These are phyloP conservation scores for Apiotrichum porosum DNA, from an alignment of 1,284 basidiomycete species.

Conservation along the genomic window DNA sequence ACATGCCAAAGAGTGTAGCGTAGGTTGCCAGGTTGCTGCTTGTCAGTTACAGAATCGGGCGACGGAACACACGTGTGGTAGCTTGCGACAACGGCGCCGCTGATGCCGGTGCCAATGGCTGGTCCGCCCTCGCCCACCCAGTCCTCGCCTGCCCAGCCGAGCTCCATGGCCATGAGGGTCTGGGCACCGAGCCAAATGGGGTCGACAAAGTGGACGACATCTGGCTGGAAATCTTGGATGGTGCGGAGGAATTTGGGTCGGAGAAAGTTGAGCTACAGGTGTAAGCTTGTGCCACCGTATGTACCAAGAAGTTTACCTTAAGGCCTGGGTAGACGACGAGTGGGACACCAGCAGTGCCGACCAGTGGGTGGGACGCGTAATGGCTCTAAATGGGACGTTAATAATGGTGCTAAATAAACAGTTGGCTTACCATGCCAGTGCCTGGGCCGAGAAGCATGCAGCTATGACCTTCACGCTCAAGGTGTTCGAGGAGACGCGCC, in stretches of 20 bases:
- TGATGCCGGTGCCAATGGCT: slow-evolving; percentile 40
- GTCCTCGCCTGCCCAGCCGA: slow-evolving; percentile 47
- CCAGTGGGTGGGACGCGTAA: slow-evolving; percentile 55
- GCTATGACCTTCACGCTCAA: slow-evolving; percentile 55
- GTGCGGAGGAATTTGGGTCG: slow-evolving; percentile 54
- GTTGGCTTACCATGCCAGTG: slow-evolving; percentile 49
- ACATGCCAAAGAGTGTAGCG: slow-evolving; percentile 54
- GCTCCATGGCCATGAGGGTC: slow-evolving; percentile 49
- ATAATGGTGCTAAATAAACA: neutral
- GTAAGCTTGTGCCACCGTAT: neutral
- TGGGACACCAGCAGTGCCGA: slow-evolving; percentile 56
- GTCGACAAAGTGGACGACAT: slow-evolving; percentile 55
- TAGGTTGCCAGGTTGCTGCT: slow-evolving; percentile 53
- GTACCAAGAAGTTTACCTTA: slow-evolving; percentile 30
- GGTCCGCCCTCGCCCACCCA: slow-evolving; percentile 44
- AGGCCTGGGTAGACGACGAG: slow-evolving; percentile 56
- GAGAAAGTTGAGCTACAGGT: slow-evolving; percentile 53
- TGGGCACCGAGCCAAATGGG: slow-evolving; percentile 57
- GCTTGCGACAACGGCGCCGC: slow-evolving; percentile 53
- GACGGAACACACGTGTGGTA: slow-evolving; percentile 56
- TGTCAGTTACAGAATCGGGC: no score
- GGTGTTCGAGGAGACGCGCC: slow-evolving; percentile 55
- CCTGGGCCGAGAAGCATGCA: slow-evolving; percentile 56
- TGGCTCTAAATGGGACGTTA: slow-evolving; percentile 33
- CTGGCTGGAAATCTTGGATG: slow-evolving; percentile 52